phyloP scores from a whole-genome alignment of 1,284 basidiomycete genomes.

The Cerrena zonata region DNA sequence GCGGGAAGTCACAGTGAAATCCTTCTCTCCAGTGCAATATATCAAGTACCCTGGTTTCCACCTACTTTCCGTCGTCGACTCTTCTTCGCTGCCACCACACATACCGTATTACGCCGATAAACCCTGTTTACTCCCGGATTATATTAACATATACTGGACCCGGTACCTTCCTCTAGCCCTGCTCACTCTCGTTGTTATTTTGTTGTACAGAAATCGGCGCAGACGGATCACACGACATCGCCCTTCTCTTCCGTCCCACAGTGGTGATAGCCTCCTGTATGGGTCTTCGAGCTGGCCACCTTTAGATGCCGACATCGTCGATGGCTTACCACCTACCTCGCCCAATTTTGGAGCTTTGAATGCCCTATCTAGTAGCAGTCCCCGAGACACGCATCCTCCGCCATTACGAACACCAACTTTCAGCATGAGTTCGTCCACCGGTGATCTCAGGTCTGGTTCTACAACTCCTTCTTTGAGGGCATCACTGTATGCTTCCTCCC shows the following conservation, averaged over 20 bases:
- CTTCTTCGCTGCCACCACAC: conserved; percentile 25
- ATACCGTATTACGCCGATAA: conserved; percentile 30
- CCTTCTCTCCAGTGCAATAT: conserved; percentile 76
- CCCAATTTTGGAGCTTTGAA: neutral
- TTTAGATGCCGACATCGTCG: neutral
- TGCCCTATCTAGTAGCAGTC: neutral
- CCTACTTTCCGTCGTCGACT: conserved; percentile 66
- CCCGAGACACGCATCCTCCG: neutral
- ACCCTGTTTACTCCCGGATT: conserved; percentile 53
- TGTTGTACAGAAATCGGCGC: conserved; percentile 29
- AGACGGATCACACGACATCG: conserved; percentile 15
- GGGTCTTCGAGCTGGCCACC: neutral
- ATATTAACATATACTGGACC: conserved; percentile 41
- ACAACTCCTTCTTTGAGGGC: neutral
- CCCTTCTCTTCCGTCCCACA: neutral
- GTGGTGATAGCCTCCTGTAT: neutral
- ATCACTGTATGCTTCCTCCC: conserved; percentile 1
- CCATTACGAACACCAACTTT: neutral
- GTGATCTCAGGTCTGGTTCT: neutral
- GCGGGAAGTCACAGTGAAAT: conserved; percentile 71
- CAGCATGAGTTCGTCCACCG: neutral
- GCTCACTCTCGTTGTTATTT: conserved; percentile 27
- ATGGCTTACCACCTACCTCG: neutral
- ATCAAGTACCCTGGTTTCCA: conserved; percentile 80
- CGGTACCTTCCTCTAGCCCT: conserved; percentile 44